phyloP scores from a whole-genome alignment of 2,329 filamentous ascomycete genomes.

The Alternaria atra region DNA sequence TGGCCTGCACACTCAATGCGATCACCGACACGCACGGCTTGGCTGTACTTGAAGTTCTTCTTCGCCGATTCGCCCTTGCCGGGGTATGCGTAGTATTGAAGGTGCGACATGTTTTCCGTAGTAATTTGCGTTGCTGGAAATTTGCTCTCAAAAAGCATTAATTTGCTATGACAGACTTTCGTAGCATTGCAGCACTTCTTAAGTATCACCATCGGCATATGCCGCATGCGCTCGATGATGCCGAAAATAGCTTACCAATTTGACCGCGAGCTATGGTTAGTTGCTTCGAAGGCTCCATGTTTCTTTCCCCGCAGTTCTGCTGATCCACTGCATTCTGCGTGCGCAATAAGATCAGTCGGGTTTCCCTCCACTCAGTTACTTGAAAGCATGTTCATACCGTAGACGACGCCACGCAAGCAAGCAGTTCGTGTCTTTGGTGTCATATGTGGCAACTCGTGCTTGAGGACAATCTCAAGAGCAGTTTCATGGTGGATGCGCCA shows the following conservation, averaged over 20 bases:
- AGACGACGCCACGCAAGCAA: too few relatives aligned
- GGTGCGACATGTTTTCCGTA: slow-evolving; percentile 20
- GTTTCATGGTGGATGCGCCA: not conserved
- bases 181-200: not conserved
- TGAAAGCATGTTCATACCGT: too few relatives aligned
- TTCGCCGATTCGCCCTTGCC: slow-evolving; percentile 50
- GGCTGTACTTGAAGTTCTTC: slow-evolving; percentile 44
- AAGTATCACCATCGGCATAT: not conserved
- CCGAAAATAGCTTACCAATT: not conserved
- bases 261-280: not conserved
- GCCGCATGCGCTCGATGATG: not conserved
- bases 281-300: not conserved
- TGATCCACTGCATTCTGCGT: too few relatives aligned
- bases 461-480: too few relatives aligned
- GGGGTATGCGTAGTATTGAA: slow-evolving; percentile 52
- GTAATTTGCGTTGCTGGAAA: too few relatives aligned
- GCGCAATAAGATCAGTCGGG: too few relatives aligned
- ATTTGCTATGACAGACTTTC: not conserved
- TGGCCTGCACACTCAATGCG: slow-evolving; percentile 50
- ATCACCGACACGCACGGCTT: slow-evolving; percentile 50
- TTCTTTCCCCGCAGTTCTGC: not conserved
- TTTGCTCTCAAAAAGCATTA: too few relatives aligned
- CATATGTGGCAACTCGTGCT: too few relatives aligned
- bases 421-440: too few relatives aligned
- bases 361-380: too few relatives aligned